Conservation (phyloP, 2,329 filamentous ascomycete species). For the Apiospora koreana region DNA sequence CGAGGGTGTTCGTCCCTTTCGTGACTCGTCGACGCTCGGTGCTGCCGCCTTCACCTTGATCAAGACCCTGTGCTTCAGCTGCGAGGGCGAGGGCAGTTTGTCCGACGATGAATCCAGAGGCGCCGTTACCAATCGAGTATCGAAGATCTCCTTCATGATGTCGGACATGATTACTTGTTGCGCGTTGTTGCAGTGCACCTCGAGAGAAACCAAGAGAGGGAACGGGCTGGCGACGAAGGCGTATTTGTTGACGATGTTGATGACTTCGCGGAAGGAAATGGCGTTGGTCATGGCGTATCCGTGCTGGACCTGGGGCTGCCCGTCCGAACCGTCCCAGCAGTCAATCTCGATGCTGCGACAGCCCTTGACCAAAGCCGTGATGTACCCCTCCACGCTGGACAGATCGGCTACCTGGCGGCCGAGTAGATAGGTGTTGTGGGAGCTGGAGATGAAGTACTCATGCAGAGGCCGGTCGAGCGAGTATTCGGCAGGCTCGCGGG, state of each 20-base stretch:
- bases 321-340: slow-evolving; percentile 93
- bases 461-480: slow-evolving; percentile 82
- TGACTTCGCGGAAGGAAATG: slow-evolving; percentile 87
- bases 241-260: slow-evolving; percentile 91
- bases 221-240: slow-evolving; percentile 87
- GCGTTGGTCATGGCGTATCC: slow-evolving; percentile 86
- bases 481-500: slow-evolving; percentile 60
- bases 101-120: slow-evolving; percentile 69
- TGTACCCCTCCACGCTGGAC: slow-evolving; percentile 94
- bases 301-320: slow-evolving; percentile 86
- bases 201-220: slow-evolving; percentile 90
- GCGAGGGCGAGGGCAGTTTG: slow-evolving; percentile 79
- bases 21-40: slow-evolving; percentile 36
- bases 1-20: slow-evolving; percentile 38
- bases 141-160: slow-evolving; percentile 84
- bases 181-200: slow-evolving; percentile 84
- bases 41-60: slow-evolving; percentile 89
- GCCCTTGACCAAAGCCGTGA: slow-evolving; percentile 80
- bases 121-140: slow-evolving; percentile 74
- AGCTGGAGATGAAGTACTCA: slow-evolving; percentile 98
- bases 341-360: slow-evolving; percentile 97
- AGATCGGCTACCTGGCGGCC: slow-evolving; percentile 87
- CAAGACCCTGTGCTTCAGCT: slow-evolving; percentile 80
- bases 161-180: slow-evolving; percentile 89
- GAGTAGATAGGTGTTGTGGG: slow-evolving; percentile 95